These are phyloP conservation scores for Volvariella volvacea DNA, from an alignment of 1,284 basidiomycete genomes.

Conservation along the genomic window DNA sequence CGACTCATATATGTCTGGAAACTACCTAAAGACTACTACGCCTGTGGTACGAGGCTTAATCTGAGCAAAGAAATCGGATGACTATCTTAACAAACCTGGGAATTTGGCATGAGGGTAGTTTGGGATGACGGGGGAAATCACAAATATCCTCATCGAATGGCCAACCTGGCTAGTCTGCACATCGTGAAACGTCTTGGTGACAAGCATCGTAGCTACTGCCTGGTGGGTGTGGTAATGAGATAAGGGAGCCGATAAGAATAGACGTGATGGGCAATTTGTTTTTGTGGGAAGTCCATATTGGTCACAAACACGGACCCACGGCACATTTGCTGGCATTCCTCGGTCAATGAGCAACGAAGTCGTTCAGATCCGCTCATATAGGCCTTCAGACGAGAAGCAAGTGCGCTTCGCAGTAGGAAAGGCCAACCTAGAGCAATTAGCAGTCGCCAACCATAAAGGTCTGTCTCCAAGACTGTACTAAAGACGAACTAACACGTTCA, in stretches of 20 bases:
- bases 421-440: constrained; percentile 64
- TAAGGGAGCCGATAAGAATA: constrained; percentile 4
- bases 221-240: neutral
- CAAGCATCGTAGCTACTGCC: constrained; percentile 50
- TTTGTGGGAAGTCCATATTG: too few species aligned
- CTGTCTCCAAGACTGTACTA: constrained; percentile 15
- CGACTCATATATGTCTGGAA: neutral
- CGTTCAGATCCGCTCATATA: constrained; percentile 35
- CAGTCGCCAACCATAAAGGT: constrained; percentile 64
- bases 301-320: too few species aligned
- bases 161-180: constrained; percentile 58
- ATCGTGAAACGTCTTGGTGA: constrained; percentile 75
- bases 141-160: constrained; percentile 70
- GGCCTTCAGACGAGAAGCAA: constrained; percentile 53
- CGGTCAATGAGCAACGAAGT: too few species aligned
- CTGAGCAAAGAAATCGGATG: neutral
- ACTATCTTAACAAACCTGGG: constrained; percentile 43
- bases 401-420: constrained; percentile 65
- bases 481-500: constrained; percentile 3
- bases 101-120: constrained; percentile 79
- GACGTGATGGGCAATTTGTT: constrained; percentile 5
- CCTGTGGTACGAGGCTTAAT: constrained; percentile 32
- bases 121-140: constrained; percentile 64
- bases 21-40: constrained; percentile 72
- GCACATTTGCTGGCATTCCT: too few species aligned